Evolutionary conservation across 768 basidiomycete genomes (phyloP).

Genomic region (Hygrophorus russula): DNA sequence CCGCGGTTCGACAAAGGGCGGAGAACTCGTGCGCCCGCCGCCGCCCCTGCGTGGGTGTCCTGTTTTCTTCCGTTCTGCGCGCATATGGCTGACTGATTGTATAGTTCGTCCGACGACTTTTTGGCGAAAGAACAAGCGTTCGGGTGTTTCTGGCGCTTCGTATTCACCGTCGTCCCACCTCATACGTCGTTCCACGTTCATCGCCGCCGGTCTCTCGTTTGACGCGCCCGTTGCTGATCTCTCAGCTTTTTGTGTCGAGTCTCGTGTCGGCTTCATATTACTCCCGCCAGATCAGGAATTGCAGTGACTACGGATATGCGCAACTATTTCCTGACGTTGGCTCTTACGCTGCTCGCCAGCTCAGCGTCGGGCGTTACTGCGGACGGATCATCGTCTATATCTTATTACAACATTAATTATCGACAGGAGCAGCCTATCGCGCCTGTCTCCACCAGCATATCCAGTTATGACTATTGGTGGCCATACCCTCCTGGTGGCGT

Average conservation of each 20-base stretch:
- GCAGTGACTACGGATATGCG: constrained; percentile 9
- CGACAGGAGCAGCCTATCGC: constrained; percentile 1
- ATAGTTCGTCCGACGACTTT: constrained; percentile 75
- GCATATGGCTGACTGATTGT: neutral
- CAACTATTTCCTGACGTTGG: constrained; percentile 6
- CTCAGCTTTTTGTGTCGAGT: constrained; percentile 52
- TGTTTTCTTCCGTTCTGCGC: neutral
- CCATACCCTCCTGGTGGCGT: constrained; percentile 22
- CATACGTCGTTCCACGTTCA: constrained; percentile 66
- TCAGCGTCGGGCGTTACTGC: neutral
- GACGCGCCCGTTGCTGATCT: constrained; percentile 53
- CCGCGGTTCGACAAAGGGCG: constrained; percentile 17
- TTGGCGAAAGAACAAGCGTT: constrained; percentile 64
- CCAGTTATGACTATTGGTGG: constrained; percentile 26
- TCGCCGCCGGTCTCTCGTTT: constrained; percentile 64
- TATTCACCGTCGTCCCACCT: constrained; percentile 68
- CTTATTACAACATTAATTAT: constrained; percentile 3
- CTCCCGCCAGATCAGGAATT: constrained; percentile 30
- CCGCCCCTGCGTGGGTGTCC: constrained; percentile 50
- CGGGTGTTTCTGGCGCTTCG: constrained; percentile 57
- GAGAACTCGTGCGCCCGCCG: constrained; percentile 45
- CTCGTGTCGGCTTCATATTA: constrained; percentile 35
- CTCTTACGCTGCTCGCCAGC: neutral
- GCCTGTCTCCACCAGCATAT: constrained; percentile 9
- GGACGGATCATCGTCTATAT: neutral